Percentiles rank a stretch among this genome's conserved stretches.
phyloP scores from a whole-genome alignment of 176 grass and related monocot species.

The Triticum turgidum region DNA sequence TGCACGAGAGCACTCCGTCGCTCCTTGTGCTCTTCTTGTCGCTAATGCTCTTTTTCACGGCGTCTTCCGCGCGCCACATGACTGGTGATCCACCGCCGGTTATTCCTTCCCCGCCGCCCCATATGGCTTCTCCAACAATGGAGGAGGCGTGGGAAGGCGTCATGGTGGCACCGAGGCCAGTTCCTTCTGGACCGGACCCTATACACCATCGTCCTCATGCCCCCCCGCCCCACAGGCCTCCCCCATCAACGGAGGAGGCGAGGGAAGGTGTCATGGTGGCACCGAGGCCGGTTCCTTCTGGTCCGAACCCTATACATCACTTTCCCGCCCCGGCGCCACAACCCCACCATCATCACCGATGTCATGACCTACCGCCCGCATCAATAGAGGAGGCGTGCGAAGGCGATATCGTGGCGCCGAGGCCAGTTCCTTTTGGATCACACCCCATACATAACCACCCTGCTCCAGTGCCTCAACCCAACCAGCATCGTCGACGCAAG shows the following conservation, averaged over 20 bases:
- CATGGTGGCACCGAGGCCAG: background rate
- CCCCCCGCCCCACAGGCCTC: background rate
- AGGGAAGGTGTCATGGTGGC: background rate
- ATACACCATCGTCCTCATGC: background rate
- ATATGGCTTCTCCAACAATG: background rate
- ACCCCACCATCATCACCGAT: background rate
- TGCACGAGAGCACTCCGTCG: background rate
- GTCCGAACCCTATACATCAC: background rate
- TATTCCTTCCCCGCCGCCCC: background rate
- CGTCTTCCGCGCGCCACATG: background rate
- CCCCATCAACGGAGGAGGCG: background rate
- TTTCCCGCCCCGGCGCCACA: background rate
- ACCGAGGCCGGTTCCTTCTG: background rate
- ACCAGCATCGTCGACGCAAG: background rate
- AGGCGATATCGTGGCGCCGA: background rate
- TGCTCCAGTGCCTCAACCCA: background rate
- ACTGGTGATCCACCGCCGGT: background rate
- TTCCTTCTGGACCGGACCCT: background rate
- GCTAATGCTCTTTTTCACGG: background rate
- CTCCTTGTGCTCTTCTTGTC: background rate
- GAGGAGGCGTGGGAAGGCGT: background rate
- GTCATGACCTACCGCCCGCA: background rate
- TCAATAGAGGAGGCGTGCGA: background rate
- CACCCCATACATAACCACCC: background rate
- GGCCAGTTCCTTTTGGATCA: background rate